Conservation (phyloP, 345 rosid species). For the Camelina neglecta region DNA sequence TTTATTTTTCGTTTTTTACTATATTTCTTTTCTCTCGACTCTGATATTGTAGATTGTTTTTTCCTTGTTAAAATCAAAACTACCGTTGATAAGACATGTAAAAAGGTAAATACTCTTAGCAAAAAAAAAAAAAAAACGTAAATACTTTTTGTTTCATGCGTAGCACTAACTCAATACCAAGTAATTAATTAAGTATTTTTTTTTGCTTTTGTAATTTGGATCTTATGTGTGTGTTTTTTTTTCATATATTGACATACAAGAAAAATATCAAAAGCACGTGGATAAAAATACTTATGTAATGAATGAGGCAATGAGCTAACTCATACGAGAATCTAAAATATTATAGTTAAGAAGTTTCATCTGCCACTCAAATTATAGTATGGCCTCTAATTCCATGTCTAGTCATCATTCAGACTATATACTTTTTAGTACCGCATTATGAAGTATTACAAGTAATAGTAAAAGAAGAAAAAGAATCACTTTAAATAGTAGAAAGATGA, state of each 20-base stretch:
- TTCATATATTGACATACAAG: not conserved
- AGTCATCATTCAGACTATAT: not conserved
- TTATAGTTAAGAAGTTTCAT: not conserved
- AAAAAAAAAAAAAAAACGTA: not conserved
- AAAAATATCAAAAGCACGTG: not conserved
- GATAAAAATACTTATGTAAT: not conserved
- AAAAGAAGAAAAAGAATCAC: constrained; percentile 9
- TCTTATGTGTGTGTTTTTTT: not conserved
- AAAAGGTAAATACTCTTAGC: not conserved
- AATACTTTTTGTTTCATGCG: not conserved
- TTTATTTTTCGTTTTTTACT: not conserved
- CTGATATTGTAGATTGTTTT: not conserved
- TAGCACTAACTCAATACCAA: not conserved
- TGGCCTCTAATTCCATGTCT: not conserved
- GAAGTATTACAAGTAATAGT: not conserved
- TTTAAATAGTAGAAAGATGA: constrained; percentile 21
- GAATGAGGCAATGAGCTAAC: not conserved
- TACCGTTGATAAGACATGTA: not conserved
- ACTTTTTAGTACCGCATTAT: constrained; percentile 1
- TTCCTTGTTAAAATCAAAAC: not conserved
- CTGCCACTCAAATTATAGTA: constrained; percentile 11
- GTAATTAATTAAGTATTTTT: no score
- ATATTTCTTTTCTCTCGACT: not conserved
- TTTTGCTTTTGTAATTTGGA: not conserved
- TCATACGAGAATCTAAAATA: constrained; percentile 10